A percentile compares a stretch with the other conserved stretches of the same genome.
These are phyloP conservation scores for Ophiostoma sp. DNA, from an alignment of 2,329 filamentous ascomycete genomes.

Conservation along the genomic window DNA sequence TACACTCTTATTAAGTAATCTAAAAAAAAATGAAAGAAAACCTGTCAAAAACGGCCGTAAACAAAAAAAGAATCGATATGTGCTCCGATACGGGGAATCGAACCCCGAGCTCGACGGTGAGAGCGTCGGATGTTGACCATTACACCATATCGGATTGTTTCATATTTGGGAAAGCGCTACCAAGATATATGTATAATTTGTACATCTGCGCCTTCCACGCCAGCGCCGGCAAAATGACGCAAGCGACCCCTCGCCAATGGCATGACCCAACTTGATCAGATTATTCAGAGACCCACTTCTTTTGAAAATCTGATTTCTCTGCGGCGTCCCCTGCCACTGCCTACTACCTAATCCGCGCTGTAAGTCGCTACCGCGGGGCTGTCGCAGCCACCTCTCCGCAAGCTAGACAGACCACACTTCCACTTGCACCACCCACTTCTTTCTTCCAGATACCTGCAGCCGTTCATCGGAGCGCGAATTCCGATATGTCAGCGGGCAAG, in stretches of 20 bases:
- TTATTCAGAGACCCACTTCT: conserved; percentile 9
- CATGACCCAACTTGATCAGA: conserved; percentile 8
- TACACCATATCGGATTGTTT: conserved; percentile 28
- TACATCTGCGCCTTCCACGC: neutral
- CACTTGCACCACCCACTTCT: neutral
- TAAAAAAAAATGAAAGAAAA: no score
- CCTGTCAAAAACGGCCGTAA: no score
- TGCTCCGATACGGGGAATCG: conserved; percentile 29
- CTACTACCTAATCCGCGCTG: neutral
- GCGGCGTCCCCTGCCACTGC: neutral
- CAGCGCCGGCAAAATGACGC: neutral
- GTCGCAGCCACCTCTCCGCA: neutral
- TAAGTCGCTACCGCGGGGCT: neutral
- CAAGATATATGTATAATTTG: neutral
- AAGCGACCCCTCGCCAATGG: conserved; percentile 15
- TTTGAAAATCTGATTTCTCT: conserved; percentile 14
- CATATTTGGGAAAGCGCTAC: neutral
- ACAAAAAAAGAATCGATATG: conserved; percentile 12
- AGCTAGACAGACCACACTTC: neutral
- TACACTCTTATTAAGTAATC: no score
- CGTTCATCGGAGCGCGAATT: conserved; percentile 25
- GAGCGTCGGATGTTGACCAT: conserved; percentile 28
- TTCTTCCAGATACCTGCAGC: conserved; percentile 10
- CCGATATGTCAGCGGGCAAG: conserved; percentile 23
- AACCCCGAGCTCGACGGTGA: conserved; percentile 29